Percentiles rank a stretch among this genome's conserved stretches.
Evolutionary conservation across 148 eudicot genomes (phyloP).

Genomic region (Spergularia marina): DNA sequence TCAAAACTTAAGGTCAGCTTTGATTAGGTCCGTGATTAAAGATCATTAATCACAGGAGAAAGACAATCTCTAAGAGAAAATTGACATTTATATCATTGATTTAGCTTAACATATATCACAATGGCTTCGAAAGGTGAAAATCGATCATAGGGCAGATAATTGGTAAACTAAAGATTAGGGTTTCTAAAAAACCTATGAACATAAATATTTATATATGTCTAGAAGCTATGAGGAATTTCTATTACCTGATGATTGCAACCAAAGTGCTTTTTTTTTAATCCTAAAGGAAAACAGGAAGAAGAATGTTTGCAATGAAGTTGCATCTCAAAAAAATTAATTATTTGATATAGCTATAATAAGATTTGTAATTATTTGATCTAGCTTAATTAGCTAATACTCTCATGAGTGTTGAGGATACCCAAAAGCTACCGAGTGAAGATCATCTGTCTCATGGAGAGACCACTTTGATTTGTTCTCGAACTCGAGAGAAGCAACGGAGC

Average conservation of each 20-base stretch:
- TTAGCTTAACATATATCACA: conserved; percentile 2
- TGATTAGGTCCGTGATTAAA: conserved; percentile 8
- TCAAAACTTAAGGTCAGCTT: conserved; percentile 20
- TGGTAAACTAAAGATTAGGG: conserved; percentile 33
- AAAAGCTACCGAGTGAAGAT: conserved; percentile 70
- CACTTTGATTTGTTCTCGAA: conserved; percentile 34
- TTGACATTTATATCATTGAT: conserved; percentile 21
- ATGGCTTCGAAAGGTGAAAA: conserved; percentile 18
- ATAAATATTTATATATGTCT: conserved; percentile 26
- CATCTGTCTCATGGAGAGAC: conserved; percentile 59
- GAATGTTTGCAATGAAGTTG: conserved; percentile 27
- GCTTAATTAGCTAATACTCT: conserved; percentile 3
- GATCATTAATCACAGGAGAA: background rate
- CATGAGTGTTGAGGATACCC: conserved; percentile 57
- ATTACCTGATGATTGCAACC: conserved; percentile 27
- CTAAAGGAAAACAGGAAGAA: background rate
- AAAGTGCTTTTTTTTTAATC: conserved; percentile 29
- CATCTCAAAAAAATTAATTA: conserved; percentile 24
- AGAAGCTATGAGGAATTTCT: conserved; percentile 17
- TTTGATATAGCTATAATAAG: background rate
- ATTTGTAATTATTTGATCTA: conserved; percentile 2
- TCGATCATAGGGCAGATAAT: conserved; percentile 16
- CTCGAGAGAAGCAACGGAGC: conserved; percentile 41
- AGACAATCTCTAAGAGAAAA: conserved; percentile 2
- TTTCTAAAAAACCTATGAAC: conserved; percentile 27